phyloP scores from a whole-genome alignment of 305 asterid species.

The Monarda citriodora region DNA sequence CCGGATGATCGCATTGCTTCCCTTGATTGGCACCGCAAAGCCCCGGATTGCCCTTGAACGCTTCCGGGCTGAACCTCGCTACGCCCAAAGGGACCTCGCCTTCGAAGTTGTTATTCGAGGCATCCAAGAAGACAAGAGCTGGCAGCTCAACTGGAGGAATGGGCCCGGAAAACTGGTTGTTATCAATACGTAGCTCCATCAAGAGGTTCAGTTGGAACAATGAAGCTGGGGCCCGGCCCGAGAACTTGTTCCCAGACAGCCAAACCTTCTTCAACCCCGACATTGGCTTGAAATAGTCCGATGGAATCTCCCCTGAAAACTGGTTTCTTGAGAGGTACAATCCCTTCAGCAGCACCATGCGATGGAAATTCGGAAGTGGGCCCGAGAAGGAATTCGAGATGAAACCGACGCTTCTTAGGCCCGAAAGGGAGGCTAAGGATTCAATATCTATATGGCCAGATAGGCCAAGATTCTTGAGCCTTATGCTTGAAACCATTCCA shows the following conservation, averaged over 20 bases:
- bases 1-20: conserved; percentile 23
- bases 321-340: conserved; percentile 55
- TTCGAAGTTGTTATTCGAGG: conserved; percentile 58
- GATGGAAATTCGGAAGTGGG: conserved; percentile 65
- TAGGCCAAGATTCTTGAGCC: conserved; percentile 48
- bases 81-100: conserved; percentile 62
- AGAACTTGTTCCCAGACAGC: conserved; percentile 59
- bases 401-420: conserved; percentile 49
- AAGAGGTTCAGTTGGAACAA: conserved; percentile 35
- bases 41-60: conserved; percentile 60
- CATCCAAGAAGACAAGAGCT: conserved; percentile 33
- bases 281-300: conserved; percentile 53
- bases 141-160: conserved; percentile 49
- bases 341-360: conserved; percentile 50
- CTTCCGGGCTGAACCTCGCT: conserved; percentile 26
- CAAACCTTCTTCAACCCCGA: conserved; percentile 67
- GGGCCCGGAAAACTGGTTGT: conserved; percentile 60
- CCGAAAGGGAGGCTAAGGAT: conserved; percentile 51
- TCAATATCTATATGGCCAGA: conserved; percentile 64
- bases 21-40: conserved; percentile 51
- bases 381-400: conserved; percentile 60
- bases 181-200: conserved; percentile 61
- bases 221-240: conserved; percentile 63
- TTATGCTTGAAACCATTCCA: conserved; percentile 44
- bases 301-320: conserved; percentile 69